phyloP scores from a whole-genome alignment of 495 filamentous ascomycete genomes.

The Tuber umbilicatum region DNA sequence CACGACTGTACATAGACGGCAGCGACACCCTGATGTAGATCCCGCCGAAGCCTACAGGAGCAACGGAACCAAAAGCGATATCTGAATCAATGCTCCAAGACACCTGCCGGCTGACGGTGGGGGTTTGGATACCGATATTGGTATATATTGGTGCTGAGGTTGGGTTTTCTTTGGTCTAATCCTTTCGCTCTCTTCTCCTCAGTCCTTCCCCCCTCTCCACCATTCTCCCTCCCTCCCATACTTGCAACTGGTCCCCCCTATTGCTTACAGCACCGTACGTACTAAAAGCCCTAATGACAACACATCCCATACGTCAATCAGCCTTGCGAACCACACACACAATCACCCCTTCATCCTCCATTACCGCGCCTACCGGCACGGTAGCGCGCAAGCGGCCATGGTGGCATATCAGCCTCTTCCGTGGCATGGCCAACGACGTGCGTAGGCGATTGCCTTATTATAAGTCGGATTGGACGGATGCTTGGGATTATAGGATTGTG shows the following conservation, averaged over 20 bases:
- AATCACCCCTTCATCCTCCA: background rate
- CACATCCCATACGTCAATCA: background rate
- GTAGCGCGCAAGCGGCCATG: conserved; percentile 42
- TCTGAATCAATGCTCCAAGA: background rate
- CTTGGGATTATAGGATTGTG: conserved; percentile 77
- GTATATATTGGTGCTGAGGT: background rate
- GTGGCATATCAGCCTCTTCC: conserved; percentile 57
- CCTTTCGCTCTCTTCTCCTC: background rate
- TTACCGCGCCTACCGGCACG: conserved; percentile 13
- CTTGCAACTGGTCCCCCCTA: background rate
- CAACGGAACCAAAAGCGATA: background rate
- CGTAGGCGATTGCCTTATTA: conserved; percentile 68
- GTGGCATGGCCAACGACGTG: conserved; percentile 70
- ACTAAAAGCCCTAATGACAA: background rate
- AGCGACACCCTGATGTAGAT: background rate
- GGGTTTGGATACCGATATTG: background rate
- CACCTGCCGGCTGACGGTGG: background rate
- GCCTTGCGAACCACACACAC: background rate
- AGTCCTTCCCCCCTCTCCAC: background rate
- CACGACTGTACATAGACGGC: background rate
- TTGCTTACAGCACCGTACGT: background rate
- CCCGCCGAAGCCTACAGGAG: background rate
- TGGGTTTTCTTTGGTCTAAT: background rate
- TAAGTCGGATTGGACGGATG: conserved; percentile 71
- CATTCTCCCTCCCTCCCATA: background rate